Evolutionary conservation across 2,329 filamentous ascomycete genomes (phyloP).

Genomic region (Penicillium sp.): DNA sequence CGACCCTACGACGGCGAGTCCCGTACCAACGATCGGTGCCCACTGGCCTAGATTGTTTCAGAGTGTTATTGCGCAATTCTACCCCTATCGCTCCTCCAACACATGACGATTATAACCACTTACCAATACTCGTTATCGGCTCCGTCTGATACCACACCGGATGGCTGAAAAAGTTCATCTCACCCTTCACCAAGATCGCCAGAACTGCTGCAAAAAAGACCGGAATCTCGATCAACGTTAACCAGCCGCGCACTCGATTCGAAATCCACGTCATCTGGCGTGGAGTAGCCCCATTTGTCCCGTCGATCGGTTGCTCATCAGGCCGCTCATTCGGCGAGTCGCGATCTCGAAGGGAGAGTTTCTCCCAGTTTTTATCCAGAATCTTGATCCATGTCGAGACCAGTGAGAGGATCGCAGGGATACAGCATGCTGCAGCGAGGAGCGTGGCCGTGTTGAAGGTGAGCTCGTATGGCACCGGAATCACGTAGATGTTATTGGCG

Average conservation of each 20-base stretch:
- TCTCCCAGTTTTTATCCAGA: constrained; percentile 60
- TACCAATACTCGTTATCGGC: constrained; percentile 60
- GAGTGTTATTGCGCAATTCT: not conserved
- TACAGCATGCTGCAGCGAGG: constrained; percentile 62
- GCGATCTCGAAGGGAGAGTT: constrained; percentile 39
- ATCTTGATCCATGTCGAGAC: constrained; percentile 64
- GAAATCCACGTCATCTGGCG: constrained; percentile 49
- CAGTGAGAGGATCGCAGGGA: constrained; percentile 62
- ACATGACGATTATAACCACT: constrained; percentile 19
- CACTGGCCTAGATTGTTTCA: constrained; percentile 30
- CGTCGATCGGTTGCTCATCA: constrained; percentile 49
- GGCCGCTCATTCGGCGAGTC: constrained; percentile 23
- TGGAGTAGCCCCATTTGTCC: constrained; percentile 56
- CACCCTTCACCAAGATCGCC: constrained; percentile 53
- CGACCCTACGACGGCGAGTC: constrained; percentile 58
- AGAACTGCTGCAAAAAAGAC: constrained; percentile 57
- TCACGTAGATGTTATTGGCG: constrained; percentile 61
- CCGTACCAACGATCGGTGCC: constrained; percentile 51
- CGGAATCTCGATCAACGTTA: constrained; percentile 54
- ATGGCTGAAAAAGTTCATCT: constrained; percentile 61
- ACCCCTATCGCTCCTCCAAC: not conserved
- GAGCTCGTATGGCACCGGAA: constrained; percentile 56
- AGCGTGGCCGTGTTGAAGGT: constrained; percentile 60
- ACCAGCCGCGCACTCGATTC: constrained; percentile 33
- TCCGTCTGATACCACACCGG: constrained; percentile 61